Conservation (phyloP, 2,329 filamentous ascomycete genomes). For the Paraphoma sp. region DNA sequence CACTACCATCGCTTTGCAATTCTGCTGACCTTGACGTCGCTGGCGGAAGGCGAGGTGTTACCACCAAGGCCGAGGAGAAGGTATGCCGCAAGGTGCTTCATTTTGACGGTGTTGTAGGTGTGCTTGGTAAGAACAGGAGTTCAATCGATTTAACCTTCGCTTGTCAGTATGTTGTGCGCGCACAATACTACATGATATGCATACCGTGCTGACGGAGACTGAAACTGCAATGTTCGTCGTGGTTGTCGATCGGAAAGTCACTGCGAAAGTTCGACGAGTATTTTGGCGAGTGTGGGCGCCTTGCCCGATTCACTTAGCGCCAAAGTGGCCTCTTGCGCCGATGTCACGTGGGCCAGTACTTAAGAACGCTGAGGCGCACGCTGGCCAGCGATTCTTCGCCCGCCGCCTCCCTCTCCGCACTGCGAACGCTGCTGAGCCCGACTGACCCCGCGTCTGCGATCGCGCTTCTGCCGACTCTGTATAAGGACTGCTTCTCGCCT, state of each 20-base stretch:
- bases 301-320: constrained; percentile 1
- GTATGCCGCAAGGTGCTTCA: constrained; percentile 99
- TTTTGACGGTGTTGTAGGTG: constrained; percentile 64
- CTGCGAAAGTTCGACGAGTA: constrained; percentile 32
- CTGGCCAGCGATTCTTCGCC: constrained; percentile 29
- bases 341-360: constrained; percentile 7
- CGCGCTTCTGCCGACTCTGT: constrained; percentile 11
- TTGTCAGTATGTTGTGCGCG: constrained; percentile 23
- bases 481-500: constrained; percentile 10
- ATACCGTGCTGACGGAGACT: constrained; percentile 97
- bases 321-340: neutral
- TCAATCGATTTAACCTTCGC: constrained; percentile 82
- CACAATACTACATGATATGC: constrained; percentile 1
- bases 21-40: constrained; percentile 67
- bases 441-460: constrained; percentile 20
- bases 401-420: constrained; percentile 22
- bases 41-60: constrained; percentile 85
- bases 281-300: constrained; percentile 14
- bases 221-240: constrained; percentile 86
- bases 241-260: constrained; percentile 31
- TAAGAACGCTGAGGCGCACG: constrained; percentile 29
- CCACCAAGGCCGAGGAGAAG: constrained; percentile 94
- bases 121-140: constrained; percentile 73
- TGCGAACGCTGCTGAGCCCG: constrained; percentile 20
- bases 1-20: neutral